Evolutionary conservation across 306 rosid species (phyloP), one percentile per base, ranked within the genome.

Genomic region (Oxytropis ochrocephala): DNA sequence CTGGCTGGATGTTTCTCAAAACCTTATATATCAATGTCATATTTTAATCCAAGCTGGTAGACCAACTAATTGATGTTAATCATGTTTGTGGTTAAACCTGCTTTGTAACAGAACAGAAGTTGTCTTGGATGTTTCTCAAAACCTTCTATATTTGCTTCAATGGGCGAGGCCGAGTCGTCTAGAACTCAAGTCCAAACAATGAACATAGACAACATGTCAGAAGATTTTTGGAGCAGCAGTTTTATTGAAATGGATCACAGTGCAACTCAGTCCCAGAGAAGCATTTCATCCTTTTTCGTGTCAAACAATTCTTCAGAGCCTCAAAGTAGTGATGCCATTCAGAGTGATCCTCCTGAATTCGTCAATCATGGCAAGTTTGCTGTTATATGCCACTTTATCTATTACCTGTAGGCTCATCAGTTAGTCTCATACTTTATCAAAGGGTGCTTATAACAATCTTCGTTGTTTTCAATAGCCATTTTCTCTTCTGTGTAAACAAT

Each of bases 31-130:
- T 5, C n/a, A 30, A n/a, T 56, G n/a, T 56, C 3, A 6, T 56
- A 36, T 54, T 67, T 67, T 71, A 41, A 52, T 38, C 24, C 53
- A 53, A 8, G 35, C 55, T 46, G 39, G 51, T 50, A 52, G 69
- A 61, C 16, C 64, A 17, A 21, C 39, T 49, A 58, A 30, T 55
- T 43, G 50, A 85, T 79, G 71, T 49, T 83, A 73, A 86, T 88
- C 88, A 80, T 29, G 85, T 66, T 72, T 72, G 66, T 69, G 86
- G 80, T 79, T 73, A 62, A 69, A 88, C 84, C 88, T 81, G 57
- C 79, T 81, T 86, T 88, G 85, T 55, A 88, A 90, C 96, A 90
- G 98, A 83, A 68, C 96, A 94, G 98, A 82, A 87, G 98, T 82
- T 87, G 97, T 79, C 75, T 82, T 77, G 95, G 96, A 81, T 78